phyloP scores from a whole-genome alignment of 2,329 filamentous ascomycete species.

The Penicillium sp. region DNA sequence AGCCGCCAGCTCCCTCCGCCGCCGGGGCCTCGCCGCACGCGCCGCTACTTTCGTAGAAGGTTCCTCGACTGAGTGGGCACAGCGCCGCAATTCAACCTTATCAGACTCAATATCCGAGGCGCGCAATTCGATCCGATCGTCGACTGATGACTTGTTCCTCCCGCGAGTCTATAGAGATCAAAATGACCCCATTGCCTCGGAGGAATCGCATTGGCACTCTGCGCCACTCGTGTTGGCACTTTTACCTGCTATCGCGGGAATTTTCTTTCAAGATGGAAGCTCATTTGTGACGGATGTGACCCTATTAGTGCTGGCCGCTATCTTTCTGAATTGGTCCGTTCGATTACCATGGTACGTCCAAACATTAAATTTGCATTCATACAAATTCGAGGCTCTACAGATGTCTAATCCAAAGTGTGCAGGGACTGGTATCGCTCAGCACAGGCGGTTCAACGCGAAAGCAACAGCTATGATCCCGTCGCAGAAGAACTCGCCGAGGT shows the following conservation, averaged over 20 bases:
- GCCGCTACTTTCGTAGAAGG: conserved; percentile 44
- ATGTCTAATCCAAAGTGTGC: conserved; percentile 3
- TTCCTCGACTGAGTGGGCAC: conserved; percentile 35
- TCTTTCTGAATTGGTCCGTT: conserved; percentile 92
- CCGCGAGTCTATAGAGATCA: conserved; percentile 52
- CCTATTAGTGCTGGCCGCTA: conserved; percentile 74
- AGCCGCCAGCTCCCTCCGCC: conserved; percentile 32
- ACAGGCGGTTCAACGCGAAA: conserved; percentile 62
- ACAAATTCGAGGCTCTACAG: not conserved
- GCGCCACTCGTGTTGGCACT: conserved; percentile 82
- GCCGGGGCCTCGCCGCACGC: conserved; percentile 42
- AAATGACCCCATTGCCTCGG: conserved; percentile 46
- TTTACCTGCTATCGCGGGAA: conserved; percentile 79
- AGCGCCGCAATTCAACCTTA: conserved; percentile 74
- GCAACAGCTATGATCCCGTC: conserved; percentile 29
- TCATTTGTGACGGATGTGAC: conserved; percentile 83
- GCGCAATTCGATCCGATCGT: conserved; percentile 64
- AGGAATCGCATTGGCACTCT: conserved; percentile 73
- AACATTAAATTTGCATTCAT: conserved; percentile 10
- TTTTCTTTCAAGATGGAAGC: conserved; percentile 83
- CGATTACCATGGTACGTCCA: conserved; percentile 77
- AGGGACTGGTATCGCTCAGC: conserved; percentile 77
- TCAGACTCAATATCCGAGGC: conserved; percentile 75
- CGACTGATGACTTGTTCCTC: conserved; percentile 70
- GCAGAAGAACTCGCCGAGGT: conserved; percentile 26